Evolutionary conservation across 768 basidiomycete species (phyloP).

Genomic region (Macrolepiota fuliginosa): DNA sequence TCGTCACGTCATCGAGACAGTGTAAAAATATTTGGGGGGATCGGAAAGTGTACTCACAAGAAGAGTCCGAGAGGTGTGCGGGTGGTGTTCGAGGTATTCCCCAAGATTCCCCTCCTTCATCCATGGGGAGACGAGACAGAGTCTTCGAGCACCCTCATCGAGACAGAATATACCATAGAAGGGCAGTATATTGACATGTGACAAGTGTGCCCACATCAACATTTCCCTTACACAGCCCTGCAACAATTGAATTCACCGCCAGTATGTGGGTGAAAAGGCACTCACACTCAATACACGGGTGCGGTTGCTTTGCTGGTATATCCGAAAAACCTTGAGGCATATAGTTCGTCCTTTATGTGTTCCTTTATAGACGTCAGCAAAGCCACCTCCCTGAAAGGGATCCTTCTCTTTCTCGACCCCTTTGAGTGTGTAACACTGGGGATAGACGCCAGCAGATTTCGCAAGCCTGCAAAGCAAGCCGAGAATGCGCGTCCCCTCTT

Average conservation of each 20-base stretch:
- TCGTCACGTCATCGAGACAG: too few species aligned
- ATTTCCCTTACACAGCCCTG: too few species aligned
- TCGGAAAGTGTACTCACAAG: conserved; percentile 13
- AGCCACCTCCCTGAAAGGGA: too few species aligned
- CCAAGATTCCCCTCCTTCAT: conserved; percentile 19
- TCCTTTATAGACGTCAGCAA: too few species aligned
- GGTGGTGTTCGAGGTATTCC: not conserved
- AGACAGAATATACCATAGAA: too few species aligned
- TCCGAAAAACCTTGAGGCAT: conserved; percentile 2
- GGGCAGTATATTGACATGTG: too few species aligned
- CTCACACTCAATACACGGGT: not conserved
- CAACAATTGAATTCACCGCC: not conserved
- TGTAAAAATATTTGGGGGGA: not conserved
- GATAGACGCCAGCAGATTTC: too few species aligned
- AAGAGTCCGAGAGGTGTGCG: conserved; percentile 10
- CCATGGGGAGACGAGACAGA: conserved; percentile 21
- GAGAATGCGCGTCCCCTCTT: not conserved
- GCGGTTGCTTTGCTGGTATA: not conserved
- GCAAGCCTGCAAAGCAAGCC: not conserved
- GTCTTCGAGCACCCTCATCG: not conserved
- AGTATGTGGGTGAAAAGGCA: not conserved
- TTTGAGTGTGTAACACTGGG: too few species aligned
- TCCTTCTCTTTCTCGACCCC: not conserved
- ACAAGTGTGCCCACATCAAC: too few species aligned
- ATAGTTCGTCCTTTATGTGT: not conserved